phyloP scores from a whole-genome alignment of 345 rosid species.

The Hibiscus mutabilis region DNA sequence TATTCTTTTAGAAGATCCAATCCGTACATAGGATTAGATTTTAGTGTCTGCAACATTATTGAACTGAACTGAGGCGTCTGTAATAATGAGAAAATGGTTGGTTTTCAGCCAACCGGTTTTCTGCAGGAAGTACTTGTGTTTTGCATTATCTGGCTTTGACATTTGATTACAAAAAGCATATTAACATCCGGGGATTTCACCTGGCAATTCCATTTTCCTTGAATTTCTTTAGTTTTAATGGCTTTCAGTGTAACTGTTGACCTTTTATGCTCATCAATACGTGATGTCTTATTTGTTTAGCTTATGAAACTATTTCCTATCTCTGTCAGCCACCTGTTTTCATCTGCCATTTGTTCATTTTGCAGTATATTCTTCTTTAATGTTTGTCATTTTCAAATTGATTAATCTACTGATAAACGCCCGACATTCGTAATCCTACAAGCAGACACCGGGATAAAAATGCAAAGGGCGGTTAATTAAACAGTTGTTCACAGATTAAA shows the following conservation, averaged over 20 bases:
- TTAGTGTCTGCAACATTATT: no score
- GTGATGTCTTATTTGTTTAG: background rate
- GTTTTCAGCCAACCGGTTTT: no score
- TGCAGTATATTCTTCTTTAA: background rate
- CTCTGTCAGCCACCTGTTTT: background rate
- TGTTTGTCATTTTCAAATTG: conserved; percentile 3
- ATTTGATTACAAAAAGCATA: background rate
- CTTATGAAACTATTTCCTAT: background rate
- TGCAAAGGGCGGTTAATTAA: conserved; percentile 14
- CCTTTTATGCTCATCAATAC: background rate
- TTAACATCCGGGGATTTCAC: conserved; percentile 6
- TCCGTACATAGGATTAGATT: no score
- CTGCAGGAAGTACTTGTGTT: no score
- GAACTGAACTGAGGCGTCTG: no score
- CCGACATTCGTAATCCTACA: conserved; percentile 12
- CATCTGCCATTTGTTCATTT: no score
- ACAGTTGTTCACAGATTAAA: conserved; percentile 2
- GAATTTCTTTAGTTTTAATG: conserved; percentile 3
- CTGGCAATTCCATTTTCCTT: background rate
- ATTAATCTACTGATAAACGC: background rate
- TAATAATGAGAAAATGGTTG: no score
- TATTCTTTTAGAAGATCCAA: no score
- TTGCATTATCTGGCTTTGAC: no score
- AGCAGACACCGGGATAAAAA: conserved; percentile 16
- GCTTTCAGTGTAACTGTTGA: background rate